Conservation (phyloP, 345 rosid genomes). For the Anacardium occidentale region DNA sequence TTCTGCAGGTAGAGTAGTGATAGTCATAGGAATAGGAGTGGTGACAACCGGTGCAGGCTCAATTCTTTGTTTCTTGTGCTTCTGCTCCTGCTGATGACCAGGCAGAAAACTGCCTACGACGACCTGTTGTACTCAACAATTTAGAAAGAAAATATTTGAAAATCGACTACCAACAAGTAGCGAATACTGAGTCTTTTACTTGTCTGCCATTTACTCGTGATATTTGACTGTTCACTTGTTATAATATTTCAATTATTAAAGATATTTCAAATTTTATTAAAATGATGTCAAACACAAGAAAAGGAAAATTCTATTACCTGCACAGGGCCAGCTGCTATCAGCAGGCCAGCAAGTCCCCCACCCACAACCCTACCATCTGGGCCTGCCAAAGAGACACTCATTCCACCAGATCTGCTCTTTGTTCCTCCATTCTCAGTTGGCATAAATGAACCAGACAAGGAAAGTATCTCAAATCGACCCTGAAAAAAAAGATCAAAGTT, state of each 20-base stretch:
- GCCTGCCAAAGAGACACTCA: conserved; percentile 91
- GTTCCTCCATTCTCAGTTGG: conserved; percentile 71
- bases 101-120: conserved; percentile 73
- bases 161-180: background rate
- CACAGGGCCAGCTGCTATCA: conserved; percentile 92
- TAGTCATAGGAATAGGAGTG: conserved; percentile 20
- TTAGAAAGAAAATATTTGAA: conserved; percentile 26
- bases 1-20: conserved; percentile 33
- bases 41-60: conserved; percentile 38
- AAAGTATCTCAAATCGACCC: conserved; percentile 97
- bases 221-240: background rate
- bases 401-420: conserved; percentile 90
- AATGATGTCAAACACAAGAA: background rate
- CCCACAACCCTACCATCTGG: conserved; percentile 93
- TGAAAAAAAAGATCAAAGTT: conserved; percentile 23
- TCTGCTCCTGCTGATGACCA: conserved; percentile 71
- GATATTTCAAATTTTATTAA: background rate
- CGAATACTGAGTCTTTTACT: background rate
- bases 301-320: conserved; percentile 48
- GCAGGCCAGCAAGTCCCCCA: conserved; percentile 85
- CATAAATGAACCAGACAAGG: conserved; percentile 82
- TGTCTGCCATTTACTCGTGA: background rate
- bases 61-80: conserved; percentile 60
- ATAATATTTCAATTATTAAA: background rate
- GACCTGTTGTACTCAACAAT: conserved; percentile 45